Conservation (phyloP, 73 alveolate species). For the Symbiodinium pilosum region DNA sequence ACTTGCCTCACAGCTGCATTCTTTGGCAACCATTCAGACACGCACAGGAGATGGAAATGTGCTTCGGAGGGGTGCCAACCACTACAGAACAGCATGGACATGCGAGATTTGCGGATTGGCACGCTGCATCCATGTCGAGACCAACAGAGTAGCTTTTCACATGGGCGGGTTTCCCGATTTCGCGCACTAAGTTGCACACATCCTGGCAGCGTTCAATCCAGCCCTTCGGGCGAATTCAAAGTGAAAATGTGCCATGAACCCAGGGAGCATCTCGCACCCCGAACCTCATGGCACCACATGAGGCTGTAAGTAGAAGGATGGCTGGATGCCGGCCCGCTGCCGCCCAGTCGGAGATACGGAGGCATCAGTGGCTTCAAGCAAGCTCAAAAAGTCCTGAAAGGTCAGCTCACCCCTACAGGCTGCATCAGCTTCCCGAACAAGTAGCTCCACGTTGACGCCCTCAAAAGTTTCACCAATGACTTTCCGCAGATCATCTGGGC, state of each 20-base stretch:
- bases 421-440: slow-evolving; percentile 80
- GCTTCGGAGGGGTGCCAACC: no score
- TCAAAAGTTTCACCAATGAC: slow-evolving; percentile 87
- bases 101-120: background rate
- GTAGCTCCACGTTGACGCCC: slow-evolving; percentile 86
- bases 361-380: slow-evolving; percentile 81
- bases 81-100: background rate
- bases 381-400: slow-evolving; percentile 42
- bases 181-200: background rate
- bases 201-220: background rate
- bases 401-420: slow-evolving; percentile 33
- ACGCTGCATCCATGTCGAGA: no score
- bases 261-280: slow-evolving; percentile 20
- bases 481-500: slow-evolving; percentile 66
- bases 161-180: no score
- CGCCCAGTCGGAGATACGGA: slow-evolving; percentile 24
- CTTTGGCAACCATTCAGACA: background rate
- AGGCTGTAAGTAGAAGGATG: slow-evolving; percentile 92
- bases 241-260: slow-evolving; percentile 15
- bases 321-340: slow-evolving; percentile 43
- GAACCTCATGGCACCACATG: slow-evolving; percentile 80
- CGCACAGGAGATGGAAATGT: no score
- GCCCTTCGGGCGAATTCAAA: background rate
- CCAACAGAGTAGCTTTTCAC: no score
- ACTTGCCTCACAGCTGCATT: background rate